These are phyloP conservation scores for Claviceps sp. DNA, from an alignment of 2,329 filamentous ascomycete genomes.

Conservation along the genomic window DNA sequence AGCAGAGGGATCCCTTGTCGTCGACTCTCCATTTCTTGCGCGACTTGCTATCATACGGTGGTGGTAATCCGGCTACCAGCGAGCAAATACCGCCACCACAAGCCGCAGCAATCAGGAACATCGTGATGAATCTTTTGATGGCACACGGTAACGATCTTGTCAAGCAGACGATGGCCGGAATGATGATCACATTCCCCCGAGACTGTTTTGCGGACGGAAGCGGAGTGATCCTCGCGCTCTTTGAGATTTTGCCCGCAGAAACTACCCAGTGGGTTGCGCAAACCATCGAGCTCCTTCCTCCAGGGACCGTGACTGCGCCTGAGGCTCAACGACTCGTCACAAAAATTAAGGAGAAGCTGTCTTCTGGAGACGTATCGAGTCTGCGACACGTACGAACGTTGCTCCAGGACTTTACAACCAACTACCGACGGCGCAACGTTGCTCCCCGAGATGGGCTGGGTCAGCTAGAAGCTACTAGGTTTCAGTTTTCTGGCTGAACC, in stretches of 20 bases:
- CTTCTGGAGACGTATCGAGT: constrained; percentile 44
- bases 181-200: constrained; percentile 98
- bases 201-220: constrained; percentile 94
- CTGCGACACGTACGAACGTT: constrained; percentile 69
- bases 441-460: constrained; percentile 89
- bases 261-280: constrained; percentile 71
- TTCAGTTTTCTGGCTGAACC: constrained; percentile 54
- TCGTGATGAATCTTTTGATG: constrained; percentile 59
- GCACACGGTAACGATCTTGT: constrained; percentile 65
- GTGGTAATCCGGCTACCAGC: constrained; percentile 55
- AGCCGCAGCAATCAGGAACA: constrained; percentile 54
- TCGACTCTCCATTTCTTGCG: constrained; percentile 87
- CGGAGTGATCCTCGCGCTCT: constrained; percentile 78
- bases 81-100: constrained; percentile 42
- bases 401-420: constrained; percentile 93
- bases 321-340: constrained; percentile 72
- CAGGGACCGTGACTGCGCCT: constrained; percentile 63
- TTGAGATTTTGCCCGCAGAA: constrained; percentile 71
- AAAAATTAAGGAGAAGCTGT: constrained; percentile 68
- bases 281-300: constrained; percentile 73
- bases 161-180: constrained; percentile 83
- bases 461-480: constrained; percentile 71
- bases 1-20: constrained; percentile 83
- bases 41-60: constrained; percentile 80
- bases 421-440: constrained; percentile 83